Percentiles rank a stretch among this genome's conserved stretches.
Conservation (phyloP, 768 basidiomycete genomes). For the Rhizopogon sp. region DNA sequence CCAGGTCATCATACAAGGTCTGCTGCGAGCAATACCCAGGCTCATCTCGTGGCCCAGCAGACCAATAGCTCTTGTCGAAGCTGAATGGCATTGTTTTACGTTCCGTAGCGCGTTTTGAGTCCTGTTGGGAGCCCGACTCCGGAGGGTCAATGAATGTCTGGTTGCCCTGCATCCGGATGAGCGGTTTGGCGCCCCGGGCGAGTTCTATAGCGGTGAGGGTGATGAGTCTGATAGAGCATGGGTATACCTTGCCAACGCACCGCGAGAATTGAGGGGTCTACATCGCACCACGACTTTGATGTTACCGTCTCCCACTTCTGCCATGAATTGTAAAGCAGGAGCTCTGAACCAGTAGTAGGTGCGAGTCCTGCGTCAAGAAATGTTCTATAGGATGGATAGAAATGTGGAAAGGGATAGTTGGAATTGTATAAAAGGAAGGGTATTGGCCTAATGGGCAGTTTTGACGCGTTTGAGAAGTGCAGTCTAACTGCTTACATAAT, state of each 20-base stretch:
- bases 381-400: not conserved
- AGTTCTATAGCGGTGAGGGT: constrained; percentile 52
- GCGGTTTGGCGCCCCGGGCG: constrained; percentile 86
- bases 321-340: constrained; percentile 38
- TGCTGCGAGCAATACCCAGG: constrained; percentile 91
- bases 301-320: constrained; percentile 79
- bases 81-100: constrained; percentile 87
- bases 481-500: not conserved
- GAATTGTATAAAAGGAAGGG: constrained; percentile 5
- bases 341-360: constrained; percentile 7
- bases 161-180: constrained; percentile 94
- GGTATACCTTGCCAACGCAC: constrained; percentile 39
- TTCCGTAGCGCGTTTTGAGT: constrained; percentile 80
- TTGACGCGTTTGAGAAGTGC: constrained; percentile 3
- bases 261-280: constrained; percentile 92
- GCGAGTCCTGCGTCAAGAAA: constrained; percentile 5
- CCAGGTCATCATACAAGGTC: constrained; percentile 91
- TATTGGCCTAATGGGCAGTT: constrained; percentile 2
- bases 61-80: constrained; percentile 99
- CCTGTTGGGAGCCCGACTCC: constrained; percentile 62
- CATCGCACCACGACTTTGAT: constrained; percentile 95
- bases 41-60: constrained; percentile 85
- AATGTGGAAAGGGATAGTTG: constrained; percentile 5
- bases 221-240: not conserved
- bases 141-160: constrained; percentile 92